Evolutionary conservation across 371 early-diverging fungal genomes (phyloP), one percentile per base, ranked within the genome.

Genomic region (Rozella allomycis): DNA sequence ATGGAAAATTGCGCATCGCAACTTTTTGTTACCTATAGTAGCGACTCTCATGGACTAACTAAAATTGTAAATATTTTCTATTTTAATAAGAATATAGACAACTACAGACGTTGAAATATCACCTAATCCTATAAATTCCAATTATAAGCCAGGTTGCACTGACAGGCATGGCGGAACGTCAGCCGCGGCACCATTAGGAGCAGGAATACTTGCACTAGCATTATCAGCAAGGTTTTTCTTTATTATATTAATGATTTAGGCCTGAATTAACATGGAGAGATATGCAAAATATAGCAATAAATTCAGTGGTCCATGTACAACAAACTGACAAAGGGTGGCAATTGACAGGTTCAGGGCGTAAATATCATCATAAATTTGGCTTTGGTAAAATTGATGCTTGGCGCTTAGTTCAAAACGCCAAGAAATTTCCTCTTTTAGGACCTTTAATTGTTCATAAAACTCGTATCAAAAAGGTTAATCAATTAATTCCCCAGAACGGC

Each of bases 211-310:
- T 52, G 84, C 96, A 0, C 69, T 94, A 21, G 87, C 74, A 0
- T 50, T 91, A 11, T 72, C 75, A 12, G 45, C 52, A 19, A 37
- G 60, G 51, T 55, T 7, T 9, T 30, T 44, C 2, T 34, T 20
- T 35, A 18, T 17, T 13, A n/a, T 2, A 33, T 11, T 6, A 59
- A 72, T 6, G 3, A 13, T 17, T 18, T 14, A 47, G 61, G 1
- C 86, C 88, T 7, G 88, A 93, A 27, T 55, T 93, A 19, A 68
- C 69, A 18, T 90, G 90, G 90, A 56, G 94, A 26, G 90, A 90
- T 43, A 37, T 84, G 12, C 88, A 88, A 50, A 68, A 78, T 25
- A 49, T 93, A 9, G 55, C 72, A 13, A 69, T 90, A 3, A 58
- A 67, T 3, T 67, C 78, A 4, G 85, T 87, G 0, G 43, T 78